Evolutionary conservation across 2,329 filamentous ascomycete species (phyloP).

Genomic region (Diaporthe citri): DNA sequence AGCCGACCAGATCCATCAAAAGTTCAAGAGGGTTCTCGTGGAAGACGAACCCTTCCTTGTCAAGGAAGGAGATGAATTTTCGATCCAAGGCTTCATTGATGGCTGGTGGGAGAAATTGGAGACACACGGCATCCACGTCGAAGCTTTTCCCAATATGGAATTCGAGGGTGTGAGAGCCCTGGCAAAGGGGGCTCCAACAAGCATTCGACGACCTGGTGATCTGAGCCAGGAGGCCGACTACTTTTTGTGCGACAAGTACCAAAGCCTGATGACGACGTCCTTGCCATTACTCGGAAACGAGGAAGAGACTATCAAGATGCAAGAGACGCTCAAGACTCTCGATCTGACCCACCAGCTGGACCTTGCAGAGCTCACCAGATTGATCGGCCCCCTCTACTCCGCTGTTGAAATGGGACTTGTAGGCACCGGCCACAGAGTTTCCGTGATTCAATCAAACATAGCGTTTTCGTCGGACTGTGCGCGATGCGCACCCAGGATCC

Average conservation of each 20-base stretch:
- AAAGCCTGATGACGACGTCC: constrained; percentile 35
- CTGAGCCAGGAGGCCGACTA: neutral
- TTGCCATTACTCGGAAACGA: constrained; percentile 33
- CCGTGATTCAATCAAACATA: constrained; percentile 15
- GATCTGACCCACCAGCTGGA: constrained; percentile 37
- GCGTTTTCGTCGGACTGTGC: constrained; percentile 8
- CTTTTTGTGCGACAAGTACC: constrained; percentile 28
- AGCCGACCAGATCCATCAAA: constrained; percentile 26
- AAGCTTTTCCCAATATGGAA: constrained; percentile 8
- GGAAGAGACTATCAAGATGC: neutral
- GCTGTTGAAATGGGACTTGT: constrained; percentile 34
- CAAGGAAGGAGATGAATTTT: neutral
- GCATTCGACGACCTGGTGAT: neutral
- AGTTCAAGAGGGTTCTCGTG: constrained; percentile 6
- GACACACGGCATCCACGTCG: neutral
- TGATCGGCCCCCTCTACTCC: constrained; percentile 33
- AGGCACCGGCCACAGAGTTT: neutral
- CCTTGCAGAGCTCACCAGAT: constrained; percentile 33
- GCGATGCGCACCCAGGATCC: constrained; percentile 22
- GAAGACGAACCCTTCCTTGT: neutral
- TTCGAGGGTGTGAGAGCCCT: neutral
- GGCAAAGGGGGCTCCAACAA: constrained; percentile 23
- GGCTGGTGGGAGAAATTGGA: constrained; percentile 28
- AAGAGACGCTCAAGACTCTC: constrained; percentile 30
- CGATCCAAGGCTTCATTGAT: neutral